Base-by-base conservation (phyloP, 106 monocot genomes). In the Narthecium ossifragum region DNA sequence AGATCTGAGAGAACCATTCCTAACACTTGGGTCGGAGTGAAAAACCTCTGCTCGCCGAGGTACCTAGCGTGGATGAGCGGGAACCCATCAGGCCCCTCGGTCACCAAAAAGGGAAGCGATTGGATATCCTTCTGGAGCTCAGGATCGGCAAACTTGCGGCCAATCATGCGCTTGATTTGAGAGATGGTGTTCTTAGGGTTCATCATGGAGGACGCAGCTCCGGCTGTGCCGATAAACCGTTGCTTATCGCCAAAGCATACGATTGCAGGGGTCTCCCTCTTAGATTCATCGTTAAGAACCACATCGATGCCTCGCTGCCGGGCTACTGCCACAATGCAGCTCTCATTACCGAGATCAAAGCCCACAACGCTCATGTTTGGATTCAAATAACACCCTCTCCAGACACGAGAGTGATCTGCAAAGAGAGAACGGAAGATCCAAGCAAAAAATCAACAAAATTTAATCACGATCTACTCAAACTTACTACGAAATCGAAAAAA, bases 361-460 rank as follows among this genome's bases (percentile, higher is more conserved):
- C 93, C 93, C 11, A 88, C 85, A n/a, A 93, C 93, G 67, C 85
- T 93, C 93, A 93, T 93, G n/a, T n/a, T n/a, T n/a, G n/a, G n/a
- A n/a, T n/a, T n/a, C n/a, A n/a, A n/a, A n/a, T n/a, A n/a, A n/a
- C n/a, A n/a, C n/a, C n/a, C n/a, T n/a, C n/a, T n/a, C n/a, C n/a
- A n/a, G n/a, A n/a, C n/a, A n/a, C n/a, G n/a, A n/a, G n/a, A n/a
- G n/a, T n/a, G n/a, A n/a, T n/a, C n/a, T n/a, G n/a, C n/a, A n/a
- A n/a, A n/a, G n/a, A n/a, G n/a, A n/a, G n/a, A n/a, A n/a, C n/a
- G n/a, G n/a, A n/a, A n/a, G n/a, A n/a, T n/a, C n/a, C n/a, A n/a
- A n/a, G n/a, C n/a, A n/a, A n/a, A n/a, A n/a, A n/a, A n/a, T n/a
- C n/a, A n/a, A n/a, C n/a, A n/a, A n/a, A n/a, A n/a, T n/a, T n/a